These are phyloP conservation scores for Atkinsonella texensis DNA, from an alignment of 2,329 filamentous ascomycete species.

Conservation along the genomic window DNA sequence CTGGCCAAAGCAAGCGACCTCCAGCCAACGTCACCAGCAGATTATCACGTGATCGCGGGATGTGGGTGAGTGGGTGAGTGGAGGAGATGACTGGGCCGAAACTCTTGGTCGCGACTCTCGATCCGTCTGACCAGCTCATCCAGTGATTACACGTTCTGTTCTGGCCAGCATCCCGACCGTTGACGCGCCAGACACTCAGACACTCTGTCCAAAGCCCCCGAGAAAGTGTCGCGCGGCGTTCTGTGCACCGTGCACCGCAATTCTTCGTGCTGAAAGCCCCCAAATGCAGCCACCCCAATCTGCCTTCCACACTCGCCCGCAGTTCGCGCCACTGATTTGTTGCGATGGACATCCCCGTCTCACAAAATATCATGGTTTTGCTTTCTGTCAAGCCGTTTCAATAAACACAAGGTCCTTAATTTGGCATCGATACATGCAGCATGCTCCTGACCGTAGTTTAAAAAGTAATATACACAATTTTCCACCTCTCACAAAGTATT, in stretches of 20 bases:
- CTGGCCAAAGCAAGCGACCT: conserved; percentile 23
- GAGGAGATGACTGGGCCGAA: background rate
- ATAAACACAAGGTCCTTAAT: background rate
- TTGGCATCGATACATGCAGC: background rate
- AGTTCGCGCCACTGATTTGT: background rate
- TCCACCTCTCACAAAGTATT: background rate
- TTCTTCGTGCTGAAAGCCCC: background rate
- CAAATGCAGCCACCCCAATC: background rate
- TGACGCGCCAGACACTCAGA: background rate
- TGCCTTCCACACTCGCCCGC: background rate
- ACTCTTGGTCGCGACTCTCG: too few species aligned
- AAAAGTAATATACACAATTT: background rate
- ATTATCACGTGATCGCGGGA: conserved; percentile 20
- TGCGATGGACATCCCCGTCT: background rate
- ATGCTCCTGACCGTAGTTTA: background rate
- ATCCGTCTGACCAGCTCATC: background rate
- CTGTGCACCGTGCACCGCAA: background rate
- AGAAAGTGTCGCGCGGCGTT: background rate
- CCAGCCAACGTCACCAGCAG: conserved; percentile 20
- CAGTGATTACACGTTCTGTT: background rate
- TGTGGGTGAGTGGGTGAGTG: background rate
- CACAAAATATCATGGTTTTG: background rate
- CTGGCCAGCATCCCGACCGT: background rate
- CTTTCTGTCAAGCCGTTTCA: background rate
- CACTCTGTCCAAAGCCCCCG: too few species aligned